Percentiles rank a stretch among this genome's conserved stretches.
phyloP scores from a whole-genome alignment of 176 grass and related monocot species.

The Saccharum spontaneum region DNA sequence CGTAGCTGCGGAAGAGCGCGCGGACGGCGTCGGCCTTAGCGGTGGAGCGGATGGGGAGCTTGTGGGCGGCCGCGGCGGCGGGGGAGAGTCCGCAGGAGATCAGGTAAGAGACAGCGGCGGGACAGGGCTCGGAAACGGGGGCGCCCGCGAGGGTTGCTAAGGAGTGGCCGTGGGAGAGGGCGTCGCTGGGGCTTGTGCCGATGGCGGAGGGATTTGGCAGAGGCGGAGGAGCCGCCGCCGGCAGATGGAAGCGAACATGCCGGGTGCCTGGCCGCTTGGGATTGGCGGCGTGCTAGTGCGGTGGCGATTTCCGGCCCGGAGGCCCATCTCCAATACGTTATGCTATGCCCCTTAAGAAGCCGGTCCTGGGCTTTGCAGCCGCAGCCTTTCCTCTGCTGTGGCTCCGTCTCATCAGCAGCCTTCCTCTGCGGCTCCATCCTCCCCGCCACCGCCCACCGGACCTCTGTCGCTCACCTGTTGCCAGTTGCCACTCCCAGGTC shows the following conservation, averaged over 20 bases:
- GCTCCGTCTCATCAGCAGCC: no score
- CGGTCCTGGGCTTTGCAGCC: neutral
- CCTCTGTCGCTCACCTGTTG: neutral
- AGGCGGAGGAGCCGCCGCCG: conserved; percentile 12
- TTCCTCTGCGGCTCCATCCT: no score
- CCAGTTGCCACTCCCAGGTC: neutral
- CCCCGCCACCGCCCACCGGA: neutral
- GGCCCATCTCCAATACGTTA: no score
- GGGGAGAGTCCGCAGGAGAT: conserved; percentile 34
- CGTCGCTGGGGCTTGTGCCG: neutral
- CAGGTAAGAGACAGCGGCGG: conserved; percentile 13
- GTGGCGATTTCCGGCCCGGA: no score
- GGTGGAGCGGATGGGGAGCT: conserved; percentile 11
- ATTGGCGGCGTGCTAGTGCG: no score
- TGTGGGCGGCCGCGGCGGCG: neutral
- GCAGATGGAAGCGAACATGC: conserved; percentile 27
- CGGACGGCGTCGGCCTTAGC: conserved; percentile 12
- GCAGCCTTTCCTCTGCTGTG: no score
- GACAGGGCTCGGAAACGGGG: neutral
- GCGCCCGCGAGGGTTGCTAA: neutral
- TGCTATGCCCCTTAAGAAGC: neutral
- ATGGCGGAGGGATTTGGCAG: neutral
- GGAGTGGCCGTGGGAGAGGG: neutral
- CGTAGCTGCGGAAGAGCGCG: conserved; percentile 34
- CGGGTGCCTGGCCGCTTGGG: no score